phyloP scores from a whole-genome alignment of 2,329 filamentous ascomycete species.

The Nemania sp. region DNA sequence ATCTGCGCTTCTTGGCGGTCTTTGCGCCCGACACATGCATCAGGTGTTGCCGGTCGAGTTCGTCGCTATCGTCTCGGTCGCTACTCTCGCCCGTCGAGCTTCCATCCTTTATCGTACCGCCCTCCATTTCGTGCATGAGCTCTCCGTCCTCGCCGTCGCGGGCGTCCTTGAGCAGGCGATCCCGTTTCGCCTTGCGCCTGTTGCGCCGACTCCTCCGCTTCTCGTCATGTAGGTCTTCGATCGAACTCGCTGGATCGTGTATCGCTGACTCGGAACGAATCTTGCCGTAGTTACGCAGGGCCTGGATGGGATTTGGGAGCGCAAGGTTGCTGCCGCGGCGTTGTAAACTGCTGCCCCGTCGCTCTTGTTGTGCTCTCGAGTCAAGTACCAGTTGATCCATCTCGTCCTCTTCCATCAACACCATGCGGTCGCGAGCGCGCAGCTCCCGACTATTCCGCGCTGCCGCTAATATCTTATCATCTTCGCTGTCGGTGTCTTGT shows the following conservation, averaged over 20 bases:
- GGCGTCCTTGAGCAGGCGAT: slow-evolving; percentile 64
- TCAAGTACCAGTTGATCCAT: slow-evolving; percentile 70
- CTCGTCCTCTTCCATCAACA: slow-evolving; percentile 82
- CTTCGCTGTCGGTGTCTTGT: slow-evolving; percentile 81
- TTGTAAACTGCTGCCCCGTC: slow-evolving; percentile 61
- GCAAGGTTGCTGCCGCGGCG: slow-evolving; percentile 60
- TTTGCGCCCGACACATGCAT: slow-evolving; percentile 62
- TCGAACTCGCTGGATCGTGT: slow-evolving; percentile 58
- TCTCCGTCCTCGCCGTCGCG: slow-evolving; percentile 76
- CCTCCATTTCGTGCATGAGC: slow-evolving; percentile 83
- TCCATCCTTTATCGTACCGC: slow-evolving; percentile 77
- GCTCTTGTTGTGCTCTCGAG: slow-evolving; percentile 60
- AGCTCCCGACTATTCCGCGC: slow-evolving; percentile 78
- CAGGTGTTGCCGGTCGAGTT: slow-evolving; percentile 67
- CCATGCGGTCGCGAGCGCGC: slow-evolving; percentile 74
- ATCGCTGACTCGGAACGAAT: slow-evolving; percentile 54
- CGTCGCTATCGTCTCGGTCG: slow-evolving; percentile 70
- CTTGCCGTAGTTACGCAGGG: slow-evolving; percentile 57
- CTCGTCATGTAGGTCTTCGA: slow-evolving; percentile 62
- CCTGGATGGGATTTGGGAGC: slow-evolving; percentile 61
- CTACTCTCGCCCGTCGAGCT: slow-evolving; percentile 72
- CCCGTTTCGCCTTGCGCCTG: slow-evolving; percentile 66
- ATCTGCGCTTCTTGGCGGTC: slow-evolving; percentile 63
- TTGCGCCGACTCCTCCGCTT: slow-evolving; percentile 63
- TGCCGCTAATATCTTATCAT: slow-evolving; percentile 74